Evolutionary conservation across 768 basidiomycete genomes (phyloP), one percentile per base, ranked within the genome.

Genomic region (Mycena olivaceomarginata): DNA sequence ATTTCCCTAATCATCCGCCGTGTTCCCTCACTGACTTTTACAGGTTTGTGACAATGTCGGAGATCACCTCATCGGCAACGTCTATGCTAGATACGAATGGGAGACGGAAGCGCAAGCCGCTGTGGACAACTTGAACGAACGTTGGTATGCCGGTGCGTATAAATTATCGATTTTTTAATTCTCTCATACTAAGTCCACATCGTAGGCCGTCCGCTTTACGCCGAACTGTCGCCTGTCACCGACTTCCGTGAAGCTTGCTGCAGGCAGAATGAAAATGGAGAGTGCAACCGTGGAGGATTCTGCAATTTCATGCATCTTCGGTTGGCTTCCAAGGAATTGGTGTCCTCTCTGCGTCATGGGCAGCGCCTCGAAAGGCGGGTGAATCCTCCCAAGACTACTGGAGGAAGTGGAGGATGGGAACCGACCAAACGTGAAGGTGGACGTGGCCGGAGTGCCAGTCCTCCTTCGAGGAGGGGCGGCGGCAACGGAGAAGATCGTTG

Each of bases 211-310:
- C 98, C 98, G 4, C 88, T 99, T 41, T 98, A 98, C 82, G 97
- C 97, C n/a, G 98, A 99, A 82, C 91, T 99, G 37, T 98, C 97
- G 2, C 98, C 98, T 15, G 98, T 99, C 20, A 99, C 98, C 40
- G 98, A 99, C 87, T 99, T 99, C 85, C 94, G 98, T 66, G 98
- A 99, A 87, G 98, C 98, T 0, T 99, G 98, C 84, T 99, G 98
- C 85, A 93, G 98, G 63, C 98, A 99, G 85, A 99, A 99, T 81
- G 98, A 99, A 85, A 95, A 99, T 81, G 98, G 98, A 10, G 96
- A 98, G 86, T 99, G 98, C 85, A 98, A 98, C 82, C 94, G 98
- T 57, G 98, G 98, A 41, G 97, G 97, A 3, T 99, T 98, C 88
- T 99, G 98, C 87, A 99, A 99, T 85, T 99, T 99, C 83, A 98